Base-by-base conservation (phyloP, 306 rosid species). In the Senna tora region DNA sequence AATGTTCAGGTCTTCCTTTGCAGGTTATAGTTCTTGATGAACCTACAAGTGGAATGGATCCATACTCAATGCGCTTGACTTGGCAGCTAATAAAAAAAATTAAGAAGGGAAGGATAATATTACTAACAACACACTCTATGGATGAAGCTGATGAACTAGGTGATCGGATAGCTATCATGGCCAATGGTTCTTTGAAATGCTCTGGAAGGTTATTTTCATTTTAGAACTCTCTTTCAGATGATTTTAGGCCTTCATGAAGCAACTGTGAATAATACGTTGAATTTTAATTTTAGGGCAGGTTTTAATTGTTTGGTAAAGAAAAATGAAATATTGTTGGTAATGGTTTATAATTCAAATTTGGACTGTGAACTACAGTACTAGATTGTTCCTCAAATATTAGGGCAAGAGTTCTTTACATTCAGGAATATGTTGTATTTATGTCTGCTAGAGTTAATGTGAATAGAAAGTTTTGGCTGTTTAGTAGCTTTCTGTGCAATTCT, bases 41-140 rank as follows among this genome's bases (percentile, higher is more conserved):
- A 85, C 98, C 98, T 52, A 93, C 98, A 20, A 91, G 98, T 83
- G 98, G 98, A 86, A 93, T 93, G 98, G 98, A 93, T 84, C 98
- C 98, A 53, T 93, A 93, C 80, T 93, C 98, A 5, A 93, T 89
- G 98, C 97, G 96, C 54, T 84, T 91, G 90, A 91, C 98, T 54
- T 91, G 98, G 98, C 98, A 93, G 76, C 82, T 93, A 69, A 93
- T 93, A 62, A 93, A 93, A 80, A 91, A 89, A 81, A 84, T 87
- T 34, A 93, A 87, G 57, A 93, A 93, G 79, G 96, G 97, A 60
- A 90, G 97, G 88, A 93, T 93, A 84, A 90, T 93, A 65, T 86
- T 93, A 70, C 84, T 93, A 58, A 93, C 98, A 56, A 93, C 98
- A 46, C 98, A 93, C 78, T 93, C 98, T 65, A 93, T 93, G 98